Percentiles rank a stretch among this genome's conserved stretches.
Evolutionary conservation across 148 eudicot genomes (phyloP).

Genomic region (Camellia japonica): DNA sequence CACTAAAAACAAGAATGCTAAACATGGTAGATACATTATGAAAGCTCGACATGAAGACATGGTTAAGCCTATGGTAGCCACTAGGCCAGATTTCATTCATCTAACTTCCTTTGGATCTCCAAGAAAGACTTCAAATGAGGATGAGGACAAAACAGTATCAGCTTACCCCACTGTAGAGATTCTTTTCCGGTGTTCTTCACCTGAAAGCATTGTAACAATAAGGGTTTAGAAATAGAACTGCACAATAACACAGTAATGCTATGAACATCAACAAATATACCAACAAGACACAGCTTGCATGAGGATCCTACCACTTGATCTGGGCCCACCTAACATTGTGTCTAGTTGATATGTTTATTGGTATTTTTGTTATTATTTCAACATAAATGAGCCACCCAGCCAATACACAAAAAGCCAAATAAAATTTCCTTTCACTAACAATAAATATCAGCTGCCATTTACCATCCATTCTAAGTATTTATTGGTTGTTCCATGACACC

Average conservation of each 20-base stretch:
- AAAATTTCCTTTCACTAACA: too few relatives aligned
- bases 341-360: too few relatives aligned
- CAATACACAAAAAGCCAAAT: too few relatives aligned
- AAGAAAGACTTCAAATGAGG: not conserved
- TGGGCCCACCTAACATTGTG: too few relatives aligned
- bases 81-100: not conserved
- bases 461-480: too few relatives aligned
- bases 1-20: not conserved
- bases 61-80: not conserved
- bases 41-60: not conserved
- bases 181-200: conserved; percentile 86
- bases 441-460: too few relatives aligned
- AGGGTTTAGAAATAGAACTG: not conserved
- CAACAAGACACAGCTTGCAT: too few relatives aligned
- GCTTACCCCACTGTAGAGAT: conserved; percentile 90
- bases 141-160: too few relatives aligned
- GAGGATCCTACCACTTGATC: too few relatives aligned
- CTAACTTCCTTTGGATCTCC: not conserved
- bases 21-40: not conserved
- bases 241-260: not conserved
- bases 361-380: too few relatives aligned
- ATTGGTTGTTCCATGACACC: too few relatives aligned
- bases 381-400: not conserved
- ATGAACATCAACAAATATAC: too few relatives aligned
- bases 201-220: conserved; percentile 28